Base-by-base conservation (phyloP, 495 filamentous ascomycete species). In the Parathielavia hyrcaniae region DNA sequence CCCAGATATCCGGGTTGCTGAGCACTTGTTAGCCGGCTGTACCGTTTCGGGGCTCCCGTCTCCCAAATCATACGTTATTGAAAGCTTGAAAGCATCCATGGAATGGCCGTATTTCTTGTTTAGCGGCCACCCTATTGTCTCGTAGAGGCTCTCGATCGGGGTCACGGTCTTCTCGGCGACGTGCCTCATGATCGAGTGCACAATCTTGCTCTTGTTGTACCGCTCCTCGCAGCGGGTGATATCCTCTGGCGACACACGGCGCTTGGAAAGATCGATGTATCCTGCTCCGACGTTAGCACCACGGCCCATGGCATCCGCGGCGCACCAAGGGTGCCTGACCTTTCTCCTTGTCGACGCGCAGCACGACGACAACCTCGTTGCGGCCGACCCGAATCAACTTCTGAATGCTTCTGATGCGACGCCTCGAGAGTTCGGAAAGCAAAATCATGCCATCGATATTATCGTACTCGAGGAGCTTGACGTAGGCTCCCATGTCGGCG, bases 391-490 rank as follows among this genome's bases (percentile, higher is more conserved):
- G 87, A 68, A 98, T 98, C 50, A 98, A 84, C 79, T 98, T 98
- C 73, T 98, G 93, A 68, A 98, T 98, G 82, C 86, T 90, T 75
- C 93, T 79, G 66, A 98, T 98, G 81, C 93, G 92, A 75, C 93
- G 85, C 74, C 93, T 82, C 26, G 95, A 97, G 49, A 98, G 82
- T 72, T 98, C 93, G 64, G 88, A 93, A 60, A 98, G 87, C 49
- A 98, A 80, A 61, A 98, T 98, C 93, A 98, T 98, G 79, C 93
- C 93, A 71, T 98, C 93, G 73, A 98, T 98, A 77, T 97, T 95
- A 73, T 97, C 93, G 74, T 98, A 98, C 77, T 98, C 93, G 64
- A 98, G 86, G 30, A 98, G 85, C 77, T 98, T 98, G 69, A 98
- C 93, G 71, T 98, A 98, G 64, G 93, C 93, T 64, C 93, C 93